Conservation (phyloP, 1,284 basidiomycete genomes). For the Amylostereum chailletii region DNA sequence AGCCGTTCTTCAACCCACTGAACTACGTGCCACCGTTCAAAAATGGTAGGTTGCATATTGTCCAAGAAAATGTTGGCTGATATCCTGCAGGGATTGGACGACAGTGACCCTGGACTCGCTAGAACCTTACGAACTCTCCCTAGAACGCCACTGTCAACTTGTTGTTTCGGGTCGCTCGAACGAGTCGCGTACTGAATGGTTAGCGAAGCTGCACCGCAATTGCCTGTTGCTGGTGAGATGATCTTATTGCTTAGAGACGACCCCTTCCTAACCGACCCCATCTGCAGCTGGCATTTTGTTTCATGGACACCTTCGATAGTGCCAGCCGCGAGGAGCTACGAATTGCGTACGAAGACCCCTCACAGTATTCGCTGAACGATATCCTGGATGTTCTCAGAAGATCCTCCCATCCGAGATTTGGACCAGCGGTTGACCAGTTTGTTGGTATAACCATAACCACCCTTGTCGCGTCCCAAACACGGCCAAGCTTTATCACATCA, state of each 20-base stretch:
- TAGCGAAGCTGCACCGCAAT: constrained; percentile 7
- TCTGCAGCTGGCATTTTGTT: constrained; percentile 31
- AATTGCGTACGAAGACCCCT: neutral
- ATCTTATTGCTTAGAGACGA: neutral
- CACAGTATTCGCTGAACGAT: neutral
- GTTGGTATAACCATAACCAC: constrained; percentile 4
- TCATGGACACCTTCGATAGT: constrained; percentile 29
- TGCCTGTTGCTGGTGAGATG: constrained; percentile 8
- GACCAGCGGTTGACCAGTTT: constrained; percentile 5
- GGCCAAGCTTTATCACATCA: neutral
- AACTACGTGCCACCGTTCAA: constrained; percentile 15
- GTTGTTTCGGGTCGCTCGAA: constrained; percentile 1
- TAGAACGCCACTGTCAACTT: constrained; percentile 15
- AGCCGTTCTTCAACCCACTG: constrained; percentile 18
- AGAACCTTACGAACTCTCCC: constrained; percentile 11
- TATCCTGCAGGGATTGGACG: constrained; percentile 15
- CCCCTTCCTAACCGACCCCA: neutral
- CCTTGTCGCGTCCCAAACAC: constrained; percentile 3
- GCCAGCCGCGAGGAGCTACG: constrained; percentile 2
- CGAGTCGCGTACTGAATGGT: constrained; percentile 6
- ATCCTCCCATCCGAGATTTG: constrained; percentile 6
- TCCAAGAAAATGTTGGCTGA: neutral
- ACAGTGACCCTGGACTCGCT: constrained; percentile 14
- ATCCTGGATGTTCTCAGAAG: neutral
- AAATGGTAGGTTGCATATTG: constrained; percentile 17